These are phyloP conservation scores for Cinnamomum micranthum DNA, from an alignment of 164 flowering plant species.

Conservation along the genomic window DNA sequence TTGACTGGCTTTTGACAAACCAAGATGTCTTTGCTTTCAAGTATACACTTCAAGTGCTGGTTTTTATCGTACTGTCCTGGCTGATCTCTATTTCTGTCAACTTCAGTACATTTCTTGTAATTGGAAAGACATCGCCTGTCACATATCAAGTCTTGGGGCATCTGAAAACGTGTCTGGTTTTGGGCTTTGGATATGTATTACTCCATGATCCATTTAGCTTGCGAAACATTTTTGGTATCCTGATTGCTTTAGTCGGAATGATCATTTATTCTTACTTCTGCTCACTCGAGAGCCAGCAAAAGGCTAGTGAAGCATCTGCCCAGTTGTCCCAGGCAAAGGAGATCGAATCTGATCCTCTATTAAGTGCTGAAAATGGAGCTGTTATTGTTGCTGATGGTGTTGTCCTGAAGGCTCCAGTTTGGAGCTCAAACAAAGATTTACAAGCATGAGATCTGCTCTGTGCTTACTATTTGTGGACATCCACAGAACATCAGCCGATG, in stretches of 20 bases:
- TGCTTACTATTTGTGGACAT: neutral
- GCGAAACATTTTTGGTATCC: conserved; percentile 83
- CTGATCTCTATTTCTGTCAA: conserved; percentile 91
- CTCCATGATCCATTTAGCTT: conserved; percentile 89
- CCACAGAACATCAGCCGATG: neutral
- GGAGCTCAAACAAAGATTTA: conserved; percentile 76
- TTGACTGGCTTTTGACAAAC: conserved; percentile 77
- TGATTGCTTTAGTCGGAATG: conserved; percentile 89
- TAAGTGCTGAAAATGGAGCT: conserved; percentile 57
- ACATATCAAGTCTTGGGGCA: conserved; percentile 98
- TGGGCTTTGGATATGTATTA: conserved; percentile 84
- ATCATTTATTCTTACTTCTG: conserved; percentile 77
- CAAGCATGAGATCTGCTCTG: conserved; percentile 43
- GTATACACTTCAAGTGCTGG: conserved; percentile 84
- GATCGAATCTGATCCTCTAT: conserved; percentile 69
- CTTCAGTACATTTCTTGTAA: conserved; percentile 95
- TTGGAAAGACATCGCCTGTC: conserved; percentile 97
- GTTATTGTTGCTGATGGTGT: conserved; percentile 39
- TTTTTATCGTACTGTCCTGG: conserved; percentile 90
- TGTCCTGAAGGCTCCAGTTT: conserved; percentile 44
- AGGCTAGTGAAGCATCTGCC: conserved; percentile 52
- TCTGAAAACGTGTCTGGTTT: conserved; percentile 86
- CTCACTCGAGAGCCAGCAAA: conserved; percentile 64
- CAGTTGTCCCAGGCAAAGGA: conserved; percentile 71
- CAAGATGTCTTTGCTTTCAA: conserved; percentile 83